Conservation (phyloP, 2,329 filamentous ascomycete species). For the Lecanoromycetidae sp. region DNA sequence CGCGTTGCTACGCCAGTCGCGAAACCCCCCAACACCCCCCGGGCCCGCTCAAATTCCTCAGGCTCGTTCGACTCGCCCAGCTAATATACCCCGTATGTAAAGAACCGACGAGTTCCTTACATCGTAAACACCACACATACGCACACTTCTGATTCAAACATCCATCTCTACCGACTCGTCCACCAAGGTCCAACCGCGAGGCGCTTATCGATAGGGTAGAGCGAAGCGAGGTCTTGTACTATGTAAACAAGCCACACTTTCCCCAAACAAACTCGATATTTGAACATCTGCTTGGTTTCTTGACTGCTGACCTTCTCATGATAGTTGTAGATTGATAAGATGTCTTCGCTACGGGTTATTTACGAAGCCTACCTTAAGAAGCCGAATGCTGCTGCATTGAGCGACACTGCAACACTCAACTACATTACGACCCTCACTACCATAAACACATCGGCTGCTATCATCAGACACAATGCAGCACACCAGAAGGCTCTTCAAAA, state of each 20-base stretch:
- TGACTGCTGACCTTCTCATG: background rate
- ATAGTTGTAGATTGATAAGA: background rate
- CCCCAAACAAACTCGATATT: background rate
- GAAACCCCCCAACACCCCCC: no score
- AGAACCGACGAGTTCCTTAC: no score
- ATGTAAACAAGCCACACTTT: slow-evolving; percentile 1
- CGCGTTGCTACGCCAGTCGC: no score
- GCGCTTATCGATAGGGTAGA: slow-evolving; percentile 6
- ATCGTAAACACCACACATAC: no score
- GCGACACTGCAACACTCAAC: slow-evolving; percentile 55
- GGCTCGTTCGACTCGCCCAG: no score
- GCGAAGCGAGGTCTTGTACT: background rate
- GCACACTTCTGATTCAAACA: background rate
- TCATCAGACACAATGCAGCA: slow-evolving; percentile 68
- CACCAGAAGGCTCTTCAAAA: slow-evolving; percentile 67
- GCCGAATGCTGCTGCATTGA: slow-evolving; percentile 51
- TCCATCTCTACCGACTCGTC: background rate
- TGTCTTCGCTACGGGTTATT: slow-evolving; percentile 20
- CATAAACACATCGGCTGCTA: slow-evolving; percentile 57
- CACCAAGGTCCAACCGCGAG: background rate
- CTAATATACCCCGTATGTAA: no score
- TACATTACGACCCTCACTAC: slow-evolving; percentile 83
- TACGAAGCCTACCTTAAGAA: slow-evolving; percentile 64
- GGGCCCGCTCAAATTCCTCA: no score
- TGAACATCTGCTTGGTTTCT: background rate